phyloP scores from a whole-genome alignment of 371 early-diverging fungal genomes.

The Saksenaea vasiformis region DNA sequence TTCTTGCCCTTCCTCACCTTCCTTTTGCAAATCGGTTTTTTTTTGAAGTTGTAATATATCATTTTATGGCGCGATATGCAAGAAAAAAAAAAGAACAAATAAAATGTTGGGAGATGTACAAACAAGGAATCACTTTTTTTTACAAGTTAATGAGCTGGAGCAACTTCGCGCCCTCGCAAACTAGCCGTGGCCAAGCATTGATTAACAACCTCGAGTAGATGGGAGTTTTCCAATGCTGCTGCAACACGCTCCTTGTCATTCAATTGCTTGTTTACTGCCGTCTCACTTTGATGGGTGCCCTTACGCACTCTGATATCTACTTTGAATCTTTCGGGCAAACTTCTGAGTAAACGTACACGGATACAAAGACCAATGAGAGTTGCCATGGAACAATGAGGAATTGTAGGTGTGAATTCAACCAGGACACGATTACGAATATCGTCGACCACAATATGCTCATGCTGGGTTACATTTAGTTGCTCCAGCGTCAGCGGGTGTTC shows the following conservation, averaged over 20 bases:
- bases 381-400: slow-evolving; percentile 99
- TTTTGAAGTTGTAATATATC: slow-evolving; percentile 1
- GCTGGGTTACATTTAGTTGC: slow-evolving; percentile 91
- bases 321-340: slow-evolving; percentile 89
- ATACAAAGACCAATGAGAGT: slow-evolving; percentile 99
- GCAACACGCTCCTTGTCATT: slow-evolving; percentile 99
- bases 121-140: background rate
- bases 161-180: slow-evolving; percentile 30
- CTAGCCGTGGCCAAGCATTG: slow-evolving; percentile 79
- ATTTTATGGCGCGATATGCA: background rate
- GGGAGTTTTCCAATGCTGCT: slow-evolving; percentile 97
- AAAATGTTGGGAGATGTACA: background rate
- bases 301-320: slow-evolving; percentile 88
- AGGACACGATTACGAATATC: slow-evolving; percentile 64
- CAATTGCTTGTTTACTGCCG: slow-evolving; percentile 97
- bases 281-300: slow-evolving; percentile 96
- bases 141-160: background rate
- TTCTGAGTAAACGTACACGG: slow-evolving; percentile 86
- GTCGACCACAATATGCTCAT: slow-evolving; percentile 82
- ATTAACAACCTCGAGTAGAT: slow-evolving; percentile 92
- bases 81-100: background rate
- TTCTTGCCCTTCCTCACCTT: background rate
- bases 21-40: background rate
- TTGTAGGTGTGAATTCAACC: slow-evolving; percentile 96
- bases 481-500: slow-evolving; percentile 98